Base-by-base conservation (phyloP, 2,329 filamentous ascomycete species). In the Aspergillus sp. region DNA sequence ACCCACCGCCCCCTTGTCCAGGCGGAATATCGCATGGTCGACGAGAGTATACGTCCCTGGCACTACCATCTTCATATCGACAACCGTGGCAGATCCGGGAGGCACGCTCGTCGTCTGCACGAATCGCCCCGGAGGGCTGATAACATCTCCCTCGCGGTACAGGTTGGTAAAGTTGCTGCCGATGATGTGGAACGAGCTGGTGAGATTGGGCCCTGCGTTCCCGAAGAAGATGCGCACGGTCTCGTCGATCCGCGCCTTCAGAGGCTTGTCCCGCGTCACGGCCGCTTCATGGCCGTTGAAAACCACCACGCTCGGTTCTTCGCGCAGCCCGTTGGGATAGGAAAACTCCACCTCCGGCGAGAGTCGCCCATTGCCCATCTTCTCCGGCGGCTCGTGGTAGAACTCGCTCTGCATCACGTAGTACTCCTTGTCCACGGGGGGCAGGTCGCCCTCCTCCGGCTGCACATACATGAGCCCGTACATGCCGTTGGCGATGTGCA, bases 341-440 rank as follows among this genome's bases (percentile, higher is more conserved):
- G 68, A 71, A 47, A 70, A 71, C 35, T 70, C 68, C 6, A 72
- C 69, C 1, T 52, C 56, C 4, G 58, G 50, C 2, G 62, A 66
- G 0, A 53, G 59, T 7, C 63, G 64, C 0, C 69, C 68, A 49
- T 70, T 54, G 8, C 65, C 68, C n/a, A 58, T 58, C 1, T 58
- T 50, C 46, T 71, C 67, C 0, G 69, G 69, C 7, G 68, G 66
- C 52, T 72, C 69, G 40, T 70, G 66, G 52, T 71, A 72, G 50
- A 70, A 68, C 50, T 71, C 69, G 54, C 67, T 71, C 54, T 72
- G 69, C 63, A 72, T 65, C 16, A 72, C 68, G 55, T 67, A 72
- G 55, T 70, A 72, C 48, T 72, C 69, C 14, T 56, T 52, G 41
- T 71, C 66, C 9, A 69, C 68, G 0, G 61, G 53, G 0, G 67